These are phyloP conservation scores for Capsicum chinense DNA, from an alignment of 257 asterid genomes.

Conservation along the genomic window DNA sequence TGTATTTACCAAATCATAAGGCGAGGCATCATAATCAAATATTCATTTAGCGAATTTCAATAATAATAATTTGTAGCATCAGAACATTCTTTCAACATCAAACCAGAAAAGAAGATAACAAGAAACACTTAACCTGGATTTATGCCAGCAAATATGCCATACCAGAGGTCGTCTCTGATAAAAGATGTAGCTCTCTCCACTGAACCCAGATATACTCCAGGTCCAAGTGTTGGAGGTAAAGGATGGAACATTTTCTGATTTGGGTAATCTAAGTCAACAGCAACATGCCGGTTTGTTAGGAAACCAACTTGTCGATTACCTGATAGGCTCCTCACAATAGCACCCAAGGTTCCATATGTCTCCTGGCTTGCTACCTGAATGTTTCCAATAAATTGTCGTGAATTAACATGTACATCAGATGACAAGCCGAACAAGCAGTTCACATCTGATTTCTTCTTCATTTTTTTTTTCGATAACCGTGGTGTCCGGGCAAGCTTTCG, in stretches of 20 bases:
- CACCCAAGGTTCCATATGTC: conserved; percentile 97
- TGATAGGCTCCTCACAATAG: conserved; percentile 88
- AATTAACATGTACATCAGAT: conserved; percentile 1
- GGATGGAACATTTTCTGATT: conserved; percentile 99
- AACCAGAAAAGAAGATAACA: conserved; percentile 17
- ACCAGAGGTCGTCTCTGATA: conserved; percentile 89
- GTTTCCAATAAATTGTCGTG: not conserved
- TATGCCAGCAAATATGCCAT: conserved; percentile 90
- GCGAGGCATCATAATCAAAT: not conserved
- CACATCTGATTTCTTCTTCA: not conserved
- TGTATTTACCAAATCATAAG: conserved; percentile 10
- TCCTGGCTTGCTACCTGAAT: conserved; percentile 96
- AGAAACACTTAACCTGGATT: conserved; percentile 71
- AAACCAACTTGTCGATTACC: conserved; percentile 90
- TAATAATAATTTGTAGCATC: conserved; percentile 4
- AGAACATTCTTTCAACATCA: conserved; percentile 16
- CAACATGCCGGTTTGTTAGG: conserved; percentile 95
- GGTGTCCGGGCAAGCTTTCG: too few species aligned
- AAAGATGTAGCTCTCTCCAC: conserved; percentile 99
- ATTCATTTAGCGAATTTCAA: not conserved
- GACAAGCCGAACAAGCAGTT: conserved; percentile 12
- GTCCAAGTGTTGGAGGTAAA: conserved; percentile 95
- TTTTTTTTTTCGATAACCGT: too few species aligned
- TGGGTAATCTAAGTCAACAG: conserved; percentile 94
- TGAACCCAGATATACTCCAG: conserved; percentile 96